Percentiles rank a stretch among this genome's conserved stretches.
These are phyloP conservation scores for Talaromyces sp. DNA, from an alignment of 2,329 filamentous ascomycete species.

Conservation along the genomic window DNA sequence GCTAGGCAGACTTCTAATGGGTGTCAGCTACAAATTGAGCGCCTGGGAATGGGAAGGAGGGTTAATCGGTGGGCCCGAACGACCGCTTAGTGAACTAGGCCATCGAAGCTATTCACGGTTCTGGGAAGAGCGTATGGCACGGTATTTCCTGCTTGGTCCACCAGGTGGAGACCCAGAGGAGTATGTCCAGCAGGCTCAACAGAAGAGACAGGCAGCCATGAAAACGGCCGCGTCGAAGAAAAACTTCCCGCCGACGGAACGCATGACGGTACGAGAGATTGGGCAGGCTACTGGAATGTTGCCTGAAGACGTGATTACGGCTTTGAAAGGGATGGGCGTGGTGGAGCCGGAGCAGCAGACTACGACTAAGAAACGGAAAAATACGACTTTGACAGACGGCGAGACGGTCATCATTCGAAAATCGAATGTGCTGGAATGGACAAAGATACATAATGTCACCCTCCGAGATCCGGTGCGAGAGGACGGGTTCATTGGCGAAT, in stretches of 20 bases:
- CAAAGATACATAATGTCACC: slow-evolving; percentile 59
- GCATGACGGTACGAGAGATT: slow-evolving; percentile 67
- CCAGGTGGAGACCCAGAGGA: slow-evolving; percentile 28
- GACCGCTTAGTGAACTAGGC: slow-evolving; percentile 83
- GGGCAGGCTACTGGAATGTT: slow-evolving; percentile 78
- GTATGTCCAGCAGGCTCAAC: slow-evolving; percentile 29
- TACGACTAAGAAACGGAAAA: background rate
- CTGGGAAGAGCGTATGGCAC: slow-evolving; percentile 79
- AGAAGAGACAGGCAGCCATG: slow-evolving; percentile 37
- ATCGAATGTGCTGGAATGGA: slow-evolving; percentile 64
- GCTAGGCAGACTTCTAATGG: slow-evolving; percentile 84
- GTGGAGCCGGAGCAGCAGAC: slow-evolving; percentile 46
- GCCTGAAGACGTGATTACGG: slow-evolving; percentile 74
- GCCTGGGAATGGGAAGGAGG: slow-evolving; percentile 63
- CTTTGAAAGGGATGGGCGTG: slow-evolving; percentile 76
- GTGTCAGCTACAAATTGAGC: slow-evolving; percentile 87
- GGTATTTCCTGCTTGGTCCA: slow-evolving; percentile 53
- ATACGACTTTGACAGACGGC: slow-evolving; percentile 12
- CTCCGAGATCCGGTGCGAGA: slow-evolving; percentile 67
- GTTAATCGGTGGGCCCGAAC: slow-evolving; percentile 86
- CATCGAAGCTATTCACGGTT: slow-evolving; percentile 77
- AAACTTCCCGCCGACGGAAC: slow-evolving; percentile 33
- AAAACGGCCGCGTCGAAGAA: slow-evolving; percentile 38
- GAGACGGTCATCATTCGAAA: slow-evolving; percentile 52
- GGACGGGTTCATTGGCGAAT: slow-evolving; percentile 69